Percentiles rank a stretch among this genome's conserved stretches.
Conservation (phyloP, 257 asterid species). For the Solanum arcanum region DNA sequence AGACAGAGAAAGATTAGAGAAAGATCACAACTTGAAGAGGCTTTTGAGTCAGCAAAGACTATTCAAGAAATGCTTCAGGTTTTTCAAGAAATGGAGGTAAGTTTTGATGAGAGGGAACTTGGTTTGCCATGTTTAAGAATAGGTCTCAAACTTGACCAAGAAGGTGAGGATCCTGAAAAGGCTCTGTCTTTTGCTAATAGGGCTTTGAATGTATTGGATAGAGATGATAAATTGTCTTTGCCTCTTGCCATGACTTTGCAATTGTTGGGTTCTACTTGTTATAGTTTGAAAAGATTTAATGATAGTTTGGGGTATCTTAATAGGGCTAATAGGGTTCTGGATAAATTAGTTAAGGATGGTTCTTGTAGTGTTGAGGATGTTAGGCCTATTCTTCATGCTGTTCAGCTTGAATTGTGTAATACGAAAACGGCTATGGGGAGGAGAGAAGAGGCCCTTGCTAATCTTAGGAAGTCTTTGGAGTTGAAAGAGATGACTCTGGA, state of each 20-base stretch:
- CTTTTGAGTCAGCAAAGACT: slow-evolving; percentile 73
- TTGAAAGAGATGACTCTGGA: slow-evolving; percentile 64
- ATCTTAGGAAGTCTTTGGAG: slow-evolving; percentile 69
- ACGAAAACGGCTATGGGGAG: slow-evolving; percentile 85
- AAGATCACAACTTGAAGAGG: slow-evolving; percentile 63
- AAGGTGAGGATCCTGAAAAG: slow-evolving; percentile 67
- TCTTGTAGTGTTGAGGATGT: slow-evolving; percentile 33
- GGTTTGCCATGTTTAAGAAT: slow-evolving; percentile 74
- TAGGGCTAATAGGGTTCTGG: slow-evolving; percentile 69
- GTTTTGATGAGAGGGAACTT: slow-evolving; percentile 60
- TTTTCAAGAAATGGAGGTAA: slow-evolving; percentile 54
- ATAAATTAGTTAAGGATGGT: slow-evolving; percentile 36
- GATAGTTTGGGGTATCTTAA: slow-evolving; percentile 81
- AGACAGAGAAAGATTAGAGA: slow-evolving; percentile 61
- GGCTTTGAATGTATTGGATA: slow-evolving; percentile 57
- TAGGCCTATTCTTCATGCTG: slow-evolving; percentile 64
- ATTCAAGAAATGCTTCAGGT: slow-evolving; percentile 66
- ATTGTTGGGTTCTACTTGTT: slow-evolving; percentile 68
- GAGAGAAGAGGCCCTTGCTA: slow-evolving; percentile 77
- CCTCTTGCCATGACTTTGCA: slow-evolving; percentile 88
- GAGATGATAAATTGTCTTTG: slow-evolving; percentile 37
- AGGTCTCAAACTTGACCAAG: slow-evolving; percentile 77
- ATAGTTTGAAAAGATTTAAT: slow-evolving; percentile 48
- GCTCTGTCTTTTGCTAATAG: slow-evolving; percentile 53
- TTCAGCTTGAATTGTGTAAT: slow-evolving; percentile 63